A percentile compares a stretch with the other conserved stretches of the same genome.
phyloP scores from a whole-genome alignment of 176 grass and related monocot genomes.

The Eleusine indica region DNA sequence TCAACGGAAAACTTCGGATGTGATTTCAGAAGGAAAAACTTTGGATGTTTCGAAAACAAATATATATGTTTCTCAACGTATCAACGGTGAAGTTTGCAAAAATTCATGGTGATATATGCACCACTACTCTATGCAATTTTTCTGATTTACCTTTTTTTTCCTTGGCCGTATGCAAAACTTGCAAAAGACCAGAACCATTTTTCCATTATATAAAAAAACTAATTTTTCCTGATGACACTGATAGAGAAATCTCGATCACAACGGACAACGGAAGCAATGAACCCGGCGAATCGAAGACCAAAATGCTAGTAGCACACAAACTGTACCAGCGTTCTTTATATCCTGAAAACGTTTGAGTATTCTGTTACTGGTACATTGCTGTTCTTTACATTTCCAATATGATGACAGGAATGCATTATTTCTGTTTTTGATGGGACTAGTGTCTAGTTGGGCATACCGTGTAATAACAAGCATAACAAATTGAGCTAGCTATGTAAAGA shows the following conservation, averaged over 20 bases:
- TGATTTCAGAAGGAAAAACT: not conserved
- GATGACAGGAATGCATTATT: not conserved
- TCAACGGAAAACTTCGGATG: not conserved
- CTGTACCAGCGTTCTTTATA: not conserved
- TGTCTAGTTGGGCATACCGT: slow-evolving; percentile 1
- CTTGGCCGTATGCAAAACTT: too few relatives aligned
- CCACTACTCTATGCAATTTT: too few relatives aligned
- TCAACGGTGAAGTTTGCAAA: not conserved
- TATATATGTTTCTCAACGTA: not conserved
- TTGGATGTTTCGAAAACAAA: too few relatives aligned
- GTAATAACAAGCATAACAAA: not conserved
- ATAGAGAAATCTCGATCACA: too few relatives aligned
- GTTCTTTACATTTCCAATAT: not conserved
- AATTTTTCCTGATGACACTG: too few relatives aligned
- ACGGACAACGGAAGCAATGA: too few relatives aligned
- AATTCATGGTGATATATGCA: not conserved
- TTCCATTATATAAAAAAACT: too few relatives aligned
- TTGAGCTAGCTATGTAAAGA: not conserved
- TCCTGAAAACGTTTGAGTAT: not conserved
- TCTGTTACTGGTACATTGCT: not conserved
- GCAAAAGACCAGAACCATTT: too few relatives aligned
- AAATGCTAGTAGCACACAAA: not conserved
- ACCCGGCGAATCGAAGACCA: too few relatives aligned
- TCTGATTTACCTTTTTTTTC: too few relatives aligned
- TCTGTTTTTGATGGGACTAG: not conserved